phyloP scores from a whole-genome alignment of 2,329 filamentous ascomycete genomes.

The Neofusicoccum cordaticola region DNA sequence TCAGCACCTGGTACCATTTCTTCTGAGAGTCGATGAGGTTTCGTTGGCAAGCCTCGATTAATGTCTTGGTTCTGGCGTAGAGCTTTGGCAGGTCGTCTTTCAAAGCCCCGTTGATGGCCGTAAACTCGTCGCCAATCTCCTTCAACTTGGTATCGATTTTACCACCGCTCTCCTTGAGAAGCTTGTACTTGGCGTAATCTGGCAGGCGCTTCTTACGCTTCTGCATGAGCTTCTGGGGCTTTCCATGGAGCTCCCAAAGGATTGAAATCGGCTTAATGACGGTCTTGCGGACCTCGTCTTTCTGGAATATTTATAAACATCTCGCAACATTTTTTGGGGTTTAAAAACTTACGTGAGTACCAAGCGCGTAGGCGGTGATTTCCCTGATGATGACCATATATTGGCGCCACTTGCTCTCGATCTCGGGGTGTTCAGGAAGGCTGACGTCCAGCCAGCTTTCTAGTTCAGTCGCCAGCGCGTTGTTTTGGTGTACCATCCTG shows the following conservation, averaged over 20 bases:
- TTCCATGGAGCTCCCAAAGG: conserved; percentile 75
- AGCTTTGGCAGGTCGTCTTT: conserved; percentile 89
- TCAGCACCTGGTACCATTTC: conserved; percentile 78
- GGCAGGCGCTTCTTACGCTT: conserved; percentile 91
- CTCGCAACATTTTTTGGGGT: not conserved
- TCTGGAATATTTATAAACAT: not conserved
- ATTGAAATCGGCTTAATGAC: conserved; percentile 82
- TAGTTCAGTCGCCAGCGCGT: conserved; percentile 76
- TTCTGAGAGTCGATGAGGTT: conserved; percentile 84
- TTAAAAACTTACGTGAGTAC: not conserved
- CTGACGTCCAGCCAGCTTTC: conserved; percentile 72
- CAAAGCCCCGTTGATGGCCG: conserved; percentile 85
- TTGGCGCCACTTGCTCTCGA: conserved; percentile 91
- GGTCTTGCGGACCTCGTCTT: conserved; percentile 64
- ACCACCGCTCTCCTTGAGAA: conserved; percentile 75
- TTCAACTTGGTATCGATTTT: conserved; percentile 82
- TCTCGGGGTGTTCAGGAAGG: conserved; percentile 58
- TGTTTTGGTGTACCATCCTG: conserved; percentile 75
- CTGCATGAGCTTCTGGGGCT: conserved; percentile 84
- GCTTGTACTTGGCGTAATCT: conserved; percentile 80
- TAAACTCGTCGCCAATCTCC: conserved; percentile 84
- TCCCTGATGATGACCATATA: conserved; percentile 87
- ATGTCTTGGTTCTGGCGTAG: conserved; percentile 73
- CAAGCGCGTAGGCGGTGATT: conserved; percentile 58
- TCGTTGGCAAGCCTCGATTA: conserved; percentile 78